Evolutionary conservation across 345 rosid genomes (phyloP).

Genomic region (Euphorbia tirucalli): DNA sequence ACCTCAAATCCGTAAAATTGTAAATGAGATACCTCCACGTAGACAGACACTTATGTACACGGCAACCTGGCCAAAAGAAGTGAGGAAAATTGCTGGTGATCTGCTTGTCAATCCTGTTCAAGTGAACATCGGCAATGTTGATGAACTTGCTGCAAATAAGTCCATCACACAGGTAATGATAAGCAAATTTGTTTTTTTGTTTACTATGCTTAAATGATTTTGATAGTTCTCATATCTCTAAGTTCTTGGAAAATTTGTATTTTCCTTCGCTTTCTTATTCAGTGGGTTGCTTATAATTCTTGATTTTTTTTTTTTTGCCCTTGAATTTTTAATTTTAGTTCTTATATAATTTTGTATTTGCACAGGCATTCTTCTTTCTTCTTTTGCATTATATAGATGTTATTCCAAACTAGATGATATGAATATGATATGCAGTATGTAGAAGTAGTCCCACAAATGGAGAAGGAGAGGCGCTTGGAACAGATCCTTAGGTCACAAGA

Average conservation of each 20-base stretch:
- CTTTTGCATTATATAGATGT: not conserved
- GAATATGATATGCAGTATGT: constrained; percentile 53
- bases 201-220: not conserved
- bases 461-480: constrained; percentile 86
- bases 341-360: too few relatives aligned
- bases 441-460: constrained; percentile 90
- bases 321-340: not conserved
- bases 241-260: not conserved
- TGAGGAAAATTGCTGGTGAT: constrained; percentile 84
- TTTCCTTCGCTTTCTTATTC: not conserved
- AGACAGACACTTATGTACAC: constrained; percentile 97
- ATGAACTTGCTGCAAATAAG: constrained; percentile 95
- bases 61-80: constrained; percentile 99
- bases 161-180: constrained; percentile 80
- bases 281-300: not conserved
- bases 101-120: constrained; percentile 90
- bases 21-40: constrained; percentile 83
- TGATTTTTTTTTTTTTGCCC: not conserved
- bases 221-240: not conserved
- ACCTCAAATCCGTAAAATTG: constrained; percentile 95
- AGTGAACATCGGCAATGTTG: constrained; percentile 94
- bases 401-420: not conserved
- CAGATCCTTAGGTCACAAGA: constrained; percentile 90
- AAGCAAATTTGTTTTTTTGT: constrained; percentile 10
- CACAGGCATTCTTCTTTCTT: not conserved